These are phyloP conservation scores for Chaetomium olivaceum DNA, from an alignment of 2,329 filamentous ascomycete genomes.

Conservation along the genomic window DNA sequence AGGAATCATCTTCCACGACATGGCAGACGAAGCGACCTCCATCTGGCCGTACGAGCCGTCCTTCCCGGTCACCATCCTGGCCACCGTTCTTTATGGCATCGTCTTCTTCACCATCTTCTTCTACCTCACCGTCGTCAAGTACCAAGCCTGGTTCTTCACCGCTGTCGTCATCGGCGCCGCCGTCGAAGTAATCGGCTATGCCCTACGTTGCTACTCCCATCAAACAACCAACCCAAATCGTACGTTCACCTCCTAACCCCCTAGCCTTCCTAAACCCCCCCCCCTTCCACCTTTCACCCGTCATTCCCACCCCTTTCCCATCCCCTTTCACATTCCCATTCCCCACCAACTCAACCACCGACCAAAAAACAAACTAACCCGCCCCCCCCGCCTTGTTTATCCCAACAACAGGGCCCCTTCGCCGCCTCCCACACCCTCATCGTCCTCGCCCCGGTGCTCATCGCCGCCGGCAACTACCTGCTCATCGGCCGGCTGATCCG, in stretches of 20 bases:
- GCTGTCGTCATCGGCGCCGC: constrained; percentile 9
- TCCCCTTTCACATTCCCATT: neutral
- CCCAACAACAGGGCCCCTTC: constrained; percentile 10
- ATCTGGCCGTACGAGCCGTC: constrained; percentile 14
- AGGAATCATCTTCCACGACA: neutral
- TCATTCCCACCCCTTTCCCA: no score
- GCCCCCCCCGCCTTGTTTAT: no score
- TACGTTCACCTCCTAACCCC: neutral
- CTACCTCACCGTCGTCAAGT: constrained; percentile 13
- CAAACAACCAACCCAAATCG: constrained; percentile 2
- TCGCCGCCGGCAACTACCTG: constrained; percentile 54
- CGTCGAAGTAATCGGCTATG: constrained; percentile 12
- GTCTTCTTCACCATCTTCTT: constrained; percentile 4
- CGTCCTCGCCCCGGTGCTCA: constrained; percentile 48
- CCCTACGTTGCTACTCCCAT: constrained; percentile 14
- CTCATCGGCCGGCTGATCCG: constrained; percentile 51
- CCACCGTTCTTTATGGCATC: constrained; percentile 2
- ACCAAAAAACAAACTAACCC: neutral
- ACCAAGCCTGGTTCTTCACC: constrained; percentile 18
- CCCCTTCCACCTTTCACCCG: no score
- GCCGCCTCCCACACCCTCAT: constrained; percentile 21
- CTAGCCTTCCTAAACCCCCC: no score
- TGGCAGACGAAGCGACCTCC: constrained; percentile 4
- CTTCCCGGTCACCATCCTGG: constrained; percentile 6
- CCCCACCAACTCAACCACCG: neutral